Base-by-base conservation (phyloP, 306 rosid species). In the Prunus salicina region DNA sequence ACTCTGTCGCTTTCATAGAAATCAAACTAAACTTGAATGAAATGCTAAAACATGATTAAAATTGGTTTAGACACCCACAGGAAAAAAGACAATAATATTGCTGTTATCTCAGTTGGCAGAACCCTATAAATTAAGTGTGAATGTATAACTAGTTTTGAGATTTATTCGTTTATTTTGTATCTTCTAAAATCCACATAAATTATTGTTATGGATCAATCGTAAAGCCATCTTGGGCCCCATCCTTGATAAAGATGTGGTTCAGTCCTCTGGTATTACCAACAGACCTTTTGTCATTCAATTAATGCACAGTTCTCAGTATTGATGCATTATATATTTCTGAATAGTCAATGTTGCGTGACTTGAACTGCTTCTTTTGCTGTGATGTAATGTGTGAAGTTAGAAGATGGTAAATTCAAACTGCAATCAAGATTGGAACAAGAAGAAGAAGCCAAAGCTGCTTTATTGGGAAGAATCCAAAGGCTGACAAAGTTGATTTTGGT, bases 361-460 rank as follows among this genome's bases (percentile, higher is more conserved):
- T 87, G 76, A 88, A 79, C 76, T 74, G 53, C 78, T 83, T 65
- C 63, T 67, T 74, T 83, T 76, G 70, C 53, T 86, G 73, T 69
- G 75, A 65, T 84, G 78, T 80, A 73, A 82, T 79, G 81, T 85
- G 58, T 81, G 79, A 80, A 96, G 99, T 88, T 96, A 83, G 98
- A 96, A 78, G 99, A 89, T 77, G 98, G 99, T 81, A 96, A 89
- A 84, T 90, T 86, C 82, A 93, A 86, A 84, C 84, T 96, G 82
- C 99, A 93, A 67, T 92, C 98, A 74, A 86, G 97, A 85, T 80
- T 96, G 93, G 99, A 96, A 87, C 91, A 96, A 88, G 99, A 96
- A 78, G 99, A 96, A 87, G 97, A 96, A 13, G 98, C 98, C 46
- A 96, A 91, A 85, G 96, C 96, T 82, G 99, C 99, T 82, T 87